Conservation (phyloP, 2,329 filamentous ascomycete species). For the Penicillium sclerotiorum region DNA sequence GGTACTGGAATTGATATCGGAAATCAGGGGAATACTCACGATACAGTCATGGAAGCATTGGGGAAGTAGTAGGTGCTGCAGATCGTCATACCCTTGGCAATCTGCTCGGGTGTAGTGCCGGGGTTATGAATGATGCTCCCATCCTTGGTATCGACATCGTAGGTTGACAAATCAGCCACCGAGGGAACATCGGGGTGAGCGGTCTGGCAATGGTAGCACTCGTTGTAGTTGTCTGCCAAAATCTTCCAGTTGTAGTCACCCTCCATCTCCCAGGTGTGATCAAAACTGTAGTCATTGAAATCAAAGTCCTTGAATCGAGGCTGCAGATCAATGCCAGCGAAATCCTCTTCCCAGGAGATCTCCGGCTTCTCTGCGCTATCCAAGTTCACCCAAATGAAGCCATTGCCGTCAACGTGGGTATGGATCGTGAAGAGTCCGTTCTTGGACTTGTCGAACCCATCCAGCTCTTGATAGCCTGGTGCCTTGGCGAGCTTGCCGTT, state of each 20-base stretch:
- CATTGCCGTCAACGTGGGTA: slow-evolving; percentile 22
- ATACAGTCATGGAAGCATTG: slow-evolving; percentile 36
- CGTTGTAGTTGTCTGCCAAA: slow-evolving; percentile 41
- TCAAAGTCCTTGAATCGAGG: slow-evolving; percentile 15
- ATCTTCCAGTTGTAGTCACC: slow-evolving; percentile 27
- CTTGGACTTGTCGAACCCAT: slow-evolving; percentile 26
- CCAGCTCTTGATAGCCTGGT: slow-evolving; percentile 24
- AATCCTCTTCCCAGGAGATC: slow-evolving; percentile 23
- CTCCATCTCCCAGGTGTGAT: slow-evolving; percentile 20
- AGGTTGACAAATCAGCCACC: slow-evolving; percentile 52
- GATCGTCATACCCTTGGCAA: slow-evolving; percentile 46
- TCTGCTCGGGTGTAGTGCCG: slow-evolving; percentile 51
- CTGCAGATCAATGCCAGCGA: slow-evolving; percentile 18
- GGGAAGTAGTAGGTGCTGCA: slow-evolving; percentile 41
- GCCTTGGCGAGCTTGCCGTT: slow-evolving; percentile 29
- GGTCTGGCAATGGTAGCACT: slow-evolving; percentile 55
- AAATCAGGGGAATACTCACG: slow-evolving; percentile 22
- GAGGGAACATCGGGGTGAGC: slow-evolving; percentile 24
- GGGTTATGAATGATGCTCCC: slow-evolving; percentile 53
- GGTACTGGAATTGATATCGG: neutral
- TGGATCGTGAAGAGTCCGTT: slow-evolving; percentile 27
- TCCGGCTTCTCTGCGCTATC: slow-evolving; percentile 19
- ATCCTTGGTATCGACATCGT: slow-evolving; percentile 49
- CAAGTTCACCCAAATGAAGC: slow-evolving; percentile 28
- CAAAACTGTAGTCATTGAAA: slow-evolving; percentile 23